Percentiles rank a stretch among this genome's conserved stretches.
Conservation (phyloP, 2,329 filamentous ascomycete species). For the Verticillium zaregamsianum region DNA sequence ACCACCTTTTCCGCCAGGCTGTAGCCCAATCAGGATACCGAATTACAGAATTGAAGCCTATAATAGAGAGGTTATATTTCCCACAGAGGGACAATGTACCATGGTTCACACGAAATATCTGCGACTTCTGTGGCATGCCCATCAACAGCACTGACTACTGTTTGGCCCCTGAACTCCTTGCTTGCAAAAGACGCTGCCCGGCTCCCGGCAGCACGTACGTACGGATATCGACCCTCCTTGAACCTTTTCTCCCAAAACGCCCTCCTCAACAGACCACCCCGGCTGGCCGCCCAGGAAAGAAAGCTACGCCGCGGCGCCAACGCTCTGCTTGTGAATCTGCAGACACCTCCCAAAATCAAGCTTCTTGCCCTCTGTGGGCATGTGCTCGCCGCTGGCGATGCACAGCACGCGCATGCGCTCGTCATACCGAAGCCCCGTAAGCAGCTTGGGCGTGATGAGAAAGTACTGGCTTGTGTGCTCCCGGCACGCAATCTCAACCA, state of each 20-base stretch:
- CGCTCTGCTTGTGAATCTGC: slow-evolving; percentile 30
- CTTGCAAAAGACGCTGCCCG: not conserved
- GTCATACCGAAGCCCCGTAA: slow-evolving; percentile 82
- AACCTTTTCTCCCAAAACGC: too few relatives aligned
- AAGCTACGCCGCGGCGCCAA: not conserved
- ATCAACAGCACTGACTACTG: not conserved
- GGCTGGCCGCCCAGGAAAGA: not conserved
- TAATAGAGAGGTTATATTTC: not conserved
- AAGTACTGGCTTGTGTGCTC: slow-evolving; percentile 85
- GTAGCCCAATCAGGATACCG: not conserved
- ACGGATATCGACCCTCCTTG: not conserved
- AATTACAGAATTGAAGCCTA: not conserved
- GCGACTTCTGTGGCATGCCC: not conserved
- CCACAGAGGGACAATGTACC: not conserved
- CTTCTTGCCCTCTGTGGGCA: slow-evolving; percentile 50
- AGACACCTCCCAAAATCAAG: slow-evolving; percentile 46
- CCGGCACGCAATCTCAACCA: slow-evolving; percentile 94
- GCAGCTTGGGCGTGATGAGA: slow-evolving; percentile 92
- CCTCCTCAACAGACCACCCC: too few relatives aligned
- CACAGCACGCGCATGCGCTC: slow-evolving; percentile 88
- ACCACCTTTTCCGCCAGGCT: not conserved
- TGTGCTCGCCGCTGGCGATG: slow-evolving; percentile 82
- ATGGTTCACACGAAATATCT: not conserved
- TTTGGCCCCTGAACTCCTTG: not conserved
- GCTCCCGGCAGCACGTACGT: not conserved